phyloP scores from a whole-genome alignment of 345 rosid genomes.

The Syzygium aqueum region DNA sequence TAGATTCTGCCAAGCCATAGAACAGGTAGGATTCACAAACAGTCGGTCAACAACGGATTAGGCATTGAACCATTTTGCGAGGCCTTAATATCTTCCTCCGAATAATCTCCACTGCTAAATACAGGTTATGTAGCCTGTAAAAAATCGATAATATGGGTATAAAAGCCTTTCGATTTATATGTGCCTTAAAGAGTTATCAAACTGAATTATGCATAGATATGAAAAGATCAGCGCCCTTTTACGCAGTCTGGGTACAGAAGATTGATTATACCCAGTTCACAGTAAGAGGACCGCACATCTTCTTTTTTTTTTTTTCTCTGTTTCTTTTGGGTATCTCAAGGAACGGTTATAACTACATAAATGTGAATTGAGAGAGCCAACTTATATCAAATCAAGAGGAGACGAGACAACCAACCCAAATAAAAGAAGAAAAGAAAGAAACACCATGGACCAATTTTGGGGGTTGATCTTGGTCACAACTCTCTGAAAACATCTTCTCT shows the following conservation, averaged over 20 bases:
- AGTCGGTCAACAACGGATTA: not conserved
- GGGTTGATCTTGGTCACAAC: not conserved
- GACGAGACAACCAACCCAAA: not conserved
- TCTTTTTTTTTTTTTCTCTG: not conserved
- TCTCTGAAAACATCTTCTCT: conserved; percentile 7
- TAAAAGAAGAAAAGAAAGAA: not conserved
- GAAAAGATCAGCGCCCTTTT: not conserved
- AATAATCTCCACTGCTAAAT: not conserved
- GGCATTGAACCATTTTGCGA: not conserved
- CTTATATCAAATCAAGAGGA: not conserved
- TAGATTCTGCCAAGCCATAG: not conserved
- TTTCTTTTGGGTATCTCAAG: not conserved
- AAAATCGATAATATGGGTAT: not conserved
- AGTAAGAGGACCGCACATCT: not conserved
- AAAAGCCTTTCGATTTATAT: not conserved
- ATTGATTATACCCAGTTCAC: not conserved
- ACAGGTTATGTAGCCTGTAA: not conserved
- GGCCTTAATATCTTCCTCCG: not conserved
- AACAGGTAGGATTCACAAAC: not conserved
- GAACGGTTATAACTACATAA: not conserved
- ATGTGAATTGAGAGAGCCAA: not conserved
- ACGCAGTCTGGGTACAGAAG: not conserved
- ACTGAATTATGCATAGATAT: not conserved
- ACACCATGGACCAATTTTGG: not conserved
- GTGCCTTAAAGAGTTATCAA: not conserved